Percentiles rank a stretch among this genome's conserved stretches.
Conservation (phyloP, 306 rosid species). For the Citrullus mucosospermus region DNA sequence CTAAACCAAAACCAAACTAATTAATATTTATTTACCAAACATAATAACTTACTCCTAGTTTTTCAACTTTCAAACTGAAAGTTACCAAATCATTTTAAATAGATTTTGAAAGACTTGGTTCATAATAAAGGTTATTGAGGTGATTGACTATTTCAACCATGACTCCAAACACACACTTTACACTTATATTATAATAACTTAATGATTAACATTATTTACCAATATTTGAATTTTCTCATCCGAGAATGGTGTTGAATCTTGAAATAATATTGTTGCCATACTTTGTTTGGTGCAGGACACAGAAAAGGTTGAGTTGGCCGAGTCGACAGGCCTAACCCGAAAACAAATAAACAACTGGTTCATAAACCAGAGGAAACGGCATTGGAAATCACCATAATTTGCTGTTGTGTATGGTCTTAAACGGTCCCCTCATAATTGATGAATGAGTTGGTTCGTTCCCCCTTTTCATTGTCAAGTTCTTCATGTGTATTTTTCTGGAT, state of each 20-base stretch:
- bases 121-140: too few species aligned
- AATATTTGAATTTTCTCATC: too few species aligned
- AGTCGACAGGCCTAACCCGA: constrained; percentile 53
- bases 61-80: too few species aligned
- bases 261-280: not conserved
- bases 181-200: too few species aligned
- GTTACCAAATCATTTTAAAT: too few species aligned
- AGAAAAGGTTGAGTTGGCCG: constrained; percentile 49
- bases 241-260: not conserved
- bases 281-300: constrained; percentile 31
- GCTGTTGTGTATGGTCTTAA: constrained; percentile 30
- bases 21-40: too few species aligned
- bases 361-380: constrained; percentile 82
- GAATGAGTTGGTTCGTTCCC: not conserved
- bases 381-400: constrained; percentile 46
- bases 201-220: too few species aligned
- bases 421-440: constrained; percentile 17
- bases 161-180: too few species aligned
- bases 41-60: too few species aligned
- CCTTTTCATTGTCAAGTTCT: not conserved
- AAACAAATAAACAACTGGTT: constrained; percentile 80
- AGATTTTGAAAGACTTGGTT: too few species aligned
- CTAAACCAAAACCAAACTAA: too few species aligned
- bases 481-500: not conserved
- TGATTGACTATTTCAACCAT: too few species aligned